These are phyloP conservation scores for Lachancea thermotolerans DNA, from an alignment of 805 yeast genomes.

Conservation along the genomic window DNA sequence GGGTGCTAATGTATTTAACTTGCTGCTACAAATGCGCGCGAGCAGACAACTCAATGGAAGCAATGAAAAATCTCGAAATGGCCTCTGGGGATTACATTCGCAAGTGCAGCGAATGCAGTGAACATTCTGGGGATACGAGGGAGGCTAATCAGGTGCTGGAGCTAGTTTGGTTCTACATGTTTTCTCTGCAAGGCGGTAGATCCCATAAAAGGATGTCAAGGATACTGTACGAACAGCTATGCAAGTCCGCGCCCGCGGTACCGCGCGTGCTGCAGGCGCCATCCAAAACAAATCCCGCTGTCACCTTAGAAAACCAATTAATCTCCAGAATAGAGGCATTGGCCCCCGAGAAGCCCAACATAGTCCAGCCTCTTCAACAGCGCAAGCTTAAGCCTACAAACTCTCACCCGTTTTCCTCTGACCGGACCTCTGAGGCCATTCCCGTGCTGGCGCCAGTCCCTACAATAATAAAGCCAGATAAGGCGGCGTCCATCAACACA, in stretches of 20 bases:
- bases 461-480: background rate
- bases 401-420: too few relatives aligned
- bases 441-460: background rate
- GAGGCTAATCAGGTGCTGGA: slow-evolving; percentile 3
- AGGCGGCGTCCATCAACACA: background rate
- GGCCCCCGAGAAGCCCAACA: background rate
- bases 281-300: background rate
- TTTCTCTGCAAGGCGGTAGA: slow-evolving; percentile 12
- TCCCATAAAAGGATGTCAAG: slow-evolving; percentile 8
- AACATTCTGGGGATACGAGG: background rate
- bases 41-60: background rate
- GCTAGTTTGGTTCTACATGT: slow-evolving; percentile 13
- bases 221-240: slow-evolving; percentile 14
- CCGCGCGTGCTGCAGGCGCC: background rate
- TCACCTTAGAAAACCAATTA: background rate
- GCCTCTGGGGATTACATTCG: background rate
- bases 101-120: background rate
- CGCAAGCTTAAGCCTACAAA: too few relatives aligned
- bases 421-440: too few relatives aligned
- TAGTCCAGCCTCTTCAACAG: background rate
- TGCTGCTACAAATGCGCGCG: background rate
- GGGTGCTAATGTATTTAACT: background rate
- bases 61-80: background rate
- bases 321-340: background rate
- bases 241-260: slow-evolving; percentile 12